Evolutionary conservation across 2,329 filamentous ascomycete species (phyloP).

Genomic region (Talaromyces sp.): DNA sequence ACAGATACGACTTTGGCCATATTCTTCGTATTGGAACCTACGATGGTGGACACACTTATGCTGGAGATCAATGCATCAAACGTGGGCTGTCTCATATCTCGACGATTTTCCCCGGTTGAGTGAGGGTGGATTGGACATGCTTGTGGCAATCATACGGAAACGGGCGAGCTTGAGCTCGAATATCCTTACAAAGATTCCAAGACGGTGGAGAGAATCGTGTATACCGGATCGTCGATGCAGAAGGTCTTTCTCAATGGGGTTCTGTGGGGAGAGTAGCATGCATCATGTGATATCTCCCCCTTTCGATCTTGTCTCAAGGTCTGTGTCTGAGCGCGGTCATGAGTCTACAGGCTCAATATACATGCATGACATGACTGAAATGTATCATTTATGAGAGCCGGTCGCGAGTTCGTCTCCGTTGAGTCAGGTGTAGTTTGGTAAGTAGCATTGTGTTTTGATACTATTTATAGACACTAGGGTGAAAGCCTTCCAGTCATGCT

Average conservation of each 20-base stretch:
- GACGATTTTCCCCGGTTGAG: neutral
- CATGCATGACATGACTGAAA: neutral
- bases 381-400: neutral
- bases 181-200: neutral
- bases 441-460: neutral
- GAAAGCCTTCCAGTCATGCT: neutral
- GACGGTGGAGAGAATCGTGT: neutral
- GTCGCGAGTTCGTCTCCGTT: neutral
- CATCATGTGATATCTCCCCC: neutral
- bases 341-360: neutral
- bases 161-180: neutral
- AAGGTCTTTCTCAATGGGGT: neutral
- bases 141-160: neutral
- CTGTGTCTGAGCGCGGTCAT: neutral
- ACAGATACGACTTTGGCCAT: neutral
- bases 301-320: neutral
- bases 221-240: no score
- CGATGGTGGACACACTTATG: neutral
- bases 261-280: neutral
- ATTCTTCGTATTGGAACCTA: neutral
- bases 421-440: neutral
- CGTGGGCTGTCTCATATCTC: no score
- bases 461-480: neutral
- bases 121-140: neutral
- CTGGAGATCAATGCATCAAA: neutral